Conservation (phyloP, 805 yeast species). For the Ogataea nitratoaversa region DNA sequence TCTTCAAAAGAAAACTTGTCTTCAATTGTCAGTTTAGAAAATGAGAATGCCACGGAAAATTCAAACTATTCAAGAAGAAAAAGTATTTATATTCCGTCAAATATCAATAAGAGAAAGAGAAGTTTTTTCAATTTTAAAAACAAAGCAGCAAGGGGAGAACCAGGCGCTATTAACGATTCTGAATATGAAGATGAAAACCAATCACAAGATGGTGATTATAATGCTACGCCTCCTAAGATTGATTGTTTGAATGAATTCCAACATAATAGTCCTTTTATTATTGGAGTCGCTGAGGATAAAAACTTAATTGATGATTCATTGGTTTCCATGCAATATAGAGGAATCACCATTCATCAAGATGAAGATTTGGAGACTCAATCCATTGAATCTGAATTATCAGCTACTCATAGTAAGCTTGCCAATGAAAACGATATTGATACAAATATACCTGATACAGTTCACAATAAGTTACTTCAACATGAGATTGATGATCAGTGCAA, state of each 20-base stretch:
- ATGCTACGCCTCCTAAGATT: slow-evolving; percentile 13
- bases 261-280: background rate
- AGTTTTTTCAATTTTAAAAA: background rate
- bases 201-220: slow-evolving; percentile 18
- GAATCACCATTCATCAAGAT: background rate
- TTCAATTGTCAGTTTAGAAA: background rate
- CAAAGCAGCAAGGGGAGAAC: too few species aligned
- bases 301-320: background rate
- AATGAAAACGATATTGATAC: too few species aligned
- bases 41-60: background rate
- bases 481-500: too few species aligned
- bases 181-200: too few species aligned
- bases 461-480: too few species aligned
- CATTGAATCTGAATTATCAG: background rate
- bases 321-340: too few species aligned
- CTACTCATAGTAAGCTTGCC: too few species aligned
- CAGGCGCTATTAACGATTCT: too few species aligned
- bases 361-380: background rate
- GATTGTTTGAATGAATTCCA: background rate
- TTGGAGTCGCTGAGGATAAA: background rate
- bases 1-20: slow-evolving; percentile 5
- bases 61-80: background rate
- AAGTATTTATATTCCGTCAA: background rate
- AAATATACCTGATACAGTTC: too few species aligned
- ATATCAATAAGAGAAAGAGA: too few species aligned